phyloP scores from a whole-genome alignment of 2,329 filamentous ascomycete species.

The Cercospora beticola region DNA sequence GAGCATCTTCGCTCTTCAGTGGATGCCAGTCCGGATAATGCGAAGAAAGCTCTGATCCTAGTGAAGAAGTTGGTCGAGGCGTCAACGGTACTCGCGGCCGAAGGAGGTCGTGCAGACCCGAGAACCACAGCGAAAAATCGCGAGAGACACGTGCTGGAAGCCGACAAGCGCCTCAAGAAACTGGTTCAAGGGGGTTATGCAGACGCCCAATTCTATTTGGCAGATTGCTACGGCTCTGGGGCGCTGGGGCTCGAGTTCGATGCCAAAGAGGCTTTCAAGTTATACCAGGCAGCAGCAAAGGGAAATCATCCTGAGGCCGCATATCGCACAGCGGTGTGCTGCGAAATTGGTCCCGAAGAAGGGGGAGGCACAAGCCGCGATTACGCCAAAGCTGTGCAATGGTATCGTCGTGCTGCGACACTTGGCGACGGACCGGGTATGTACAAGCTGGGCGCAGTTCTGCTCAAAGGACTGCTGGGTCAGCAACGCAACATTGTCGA shows the following conservation, averaged over 20 bases:
- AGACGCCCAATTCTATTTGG: conserved; percentile 91
- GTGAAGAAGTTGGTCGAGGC: conserved; percentile 87
- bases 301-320: conserved; percentile 80
- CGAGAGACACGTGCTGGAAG: conserved; percentile 81
- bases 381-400: conserved; percentile 90
- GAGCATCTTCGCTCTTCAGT: conserved; percentile 67
- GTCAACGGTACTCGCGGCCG: conserved; percentile 72
- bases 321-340: conserved; percentile 94
- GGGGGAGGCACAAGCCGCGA: conserved; percentile 90
- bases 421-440: conserved; percentile 90
- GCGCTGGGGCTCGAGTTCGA: conserved; percentile 76
- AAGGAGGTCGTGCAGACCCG: conserved; percentile 69
- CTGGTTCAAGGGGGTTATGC: conserved; percentile 69
- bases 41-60: conserved; percentile 67
- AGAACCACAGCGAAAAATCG: conserved; percentile 63
- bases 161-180: conserved; percentile 89
- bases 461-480: conserved; percentile 88
- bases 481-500: conserved; percentile 80
- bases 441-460: conserved; percentile 98
- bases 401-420: conserved; percentile 91
- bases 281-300: conserved; percentile 95
- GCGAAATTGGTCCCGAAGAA: conserved; percentile 91
- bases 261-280: conserved; percentile 84
- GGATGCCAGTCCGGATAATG: conserved; percentile 70
- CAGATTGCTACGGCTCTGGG: conserved; percentile 84